Conservation (phyloP, 1,284 basidiomycete species). For the Naganishia albida region DNA sequence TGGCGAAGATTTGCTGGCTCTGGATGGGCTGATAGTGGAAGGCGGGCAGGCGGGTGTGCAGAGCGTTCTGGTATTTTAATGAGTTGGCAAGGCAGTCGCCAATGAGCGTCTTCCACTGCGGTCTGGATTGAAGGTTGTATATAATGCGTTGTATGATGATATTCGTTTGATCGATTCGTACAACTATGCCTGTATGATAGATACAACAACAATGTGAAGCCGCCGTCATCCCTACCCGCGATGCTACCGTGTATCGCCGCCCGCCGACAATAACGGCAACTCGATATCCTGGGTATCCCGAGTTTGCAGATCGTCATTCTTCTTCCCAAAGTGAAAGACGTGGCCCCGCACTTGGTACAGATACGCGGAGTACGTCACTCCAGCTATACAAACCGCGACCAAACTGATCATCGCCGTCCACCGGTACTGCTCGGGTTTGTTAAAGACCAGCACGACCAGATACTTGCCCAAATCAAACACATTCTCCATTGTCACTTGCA, state of each 20-base stretch:
- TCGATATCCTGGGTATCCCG: background rate
- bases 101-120: background rate
- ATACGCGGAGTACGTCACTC: slow-evolving; percentile 37
- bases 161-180: background rate
- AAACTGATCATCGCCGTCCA: slow-evolving; percentile 54
- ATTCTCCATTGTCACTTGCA: slow-evolving; percentile 54
- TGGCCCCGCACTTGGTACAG: slow-evolving; percentile 45
- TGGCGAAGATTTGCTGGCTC: slow-evolving; percentile 63
- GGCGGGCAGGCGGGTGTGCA: slow-evolving; percentile 63
- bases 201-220: background rate
- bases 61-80: slow-evolving; percentile 43
- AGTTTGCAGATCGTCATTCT: background rate
- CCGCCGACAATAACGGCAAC: slow-evolving; percentile 4
- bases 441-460: slow-evolving; percentile 41
- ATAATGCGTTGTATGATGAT: background rate
- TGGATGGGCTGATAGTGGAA: slow-evolving; percentile 78
- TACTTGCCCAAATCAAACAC: slow-evolving; percentile 53
- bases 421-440: slow-evolving; percentile 41
- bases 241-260: background rate
- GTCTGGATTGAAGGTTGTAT: slow-evolving; percentile 4
- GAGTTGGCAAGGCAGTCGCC: background rate
- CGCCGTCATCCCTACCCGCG: background rate
- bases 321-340: slow-evolving; percentile 41
- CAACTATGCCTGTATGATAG: background rate
- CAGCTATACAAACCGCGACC: slow-evolving; percentile 44